A percentile compares a stretch with the other conserved stretches of the same genome.
These are phyloP conservation scores for Boletus reticulatus DNA, from an alignment of 768 basidiomycete genomes.

Conservation along the genomic window DNA sequence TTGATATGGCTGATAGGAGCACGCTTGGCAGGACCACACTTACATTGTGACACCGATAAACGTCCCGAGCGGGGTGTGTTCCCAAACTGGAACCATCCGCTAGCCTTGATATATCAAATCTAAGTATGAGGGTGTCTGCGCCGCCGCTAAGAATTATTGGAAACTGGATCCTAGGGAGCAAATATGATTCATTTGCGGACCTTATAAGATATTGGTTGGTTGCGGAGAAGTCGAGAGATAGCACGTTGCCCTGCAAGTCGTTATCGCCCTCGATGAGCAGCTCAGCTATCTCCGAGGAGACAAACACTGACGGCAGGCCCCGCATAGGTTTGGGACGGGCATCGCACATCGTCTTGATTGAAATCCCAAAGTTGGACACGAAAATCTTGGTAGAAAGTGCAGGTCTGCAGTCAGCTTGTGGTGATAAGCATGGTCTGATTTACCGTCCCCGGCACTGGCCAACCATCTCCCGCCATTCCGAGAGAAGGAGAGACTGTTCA, in stretches of 20 bases:
- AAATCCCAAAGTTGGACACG: conserved; percentile 65
- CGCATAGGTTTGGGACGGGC: conserved; percentile 40
- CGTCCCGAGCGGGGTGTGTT: conserved; percentile 17
- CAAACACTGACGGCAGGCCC: conserved; percentile 41
- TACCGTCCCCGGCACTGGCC: conserved; percentile 71
- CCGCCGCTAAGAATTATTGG: conserved; percentile 45
- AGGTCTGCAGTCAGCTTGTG: conserved; percentile 11
- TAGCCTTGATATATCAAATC: conserved; percentile 51
- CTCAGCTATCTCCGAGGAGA: conserved; percentile 28
- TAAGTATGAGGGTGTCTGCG: conserved; percentile 47
- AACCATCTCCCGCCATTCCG: conserved; percentile 58
- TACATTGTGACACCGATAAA: conserved; percentile 34
- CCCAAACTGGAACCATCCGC: conserved; percentile 12
- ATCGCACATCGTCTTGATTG: conserved; percentile 51
- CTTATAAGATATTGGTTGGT: conserved; percentile 61
- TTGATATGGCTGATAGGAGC: conserved; percentile 21
- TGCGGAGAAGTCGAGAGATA: conserved; percentile 69
- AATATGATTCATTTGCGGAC: conserved; percentile 41
- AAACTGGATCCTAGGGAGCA: conserved; percentile 4
- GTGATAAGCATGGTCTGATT: conserved; percentile 19
- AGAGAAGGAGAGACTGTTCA: conserved; percentile 63
- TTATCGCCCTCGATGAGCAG: conserved; percentile 14
- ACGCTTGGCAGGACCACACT: conserved; percentile 8
- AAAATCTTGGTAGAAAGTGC: conserved; percentile 41
- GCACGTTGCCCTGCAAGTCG: conserved; percentile 58